Conservation (phyloP, 768 basidiomycete species). For the Macrolepiota albuminosa region DNA sequence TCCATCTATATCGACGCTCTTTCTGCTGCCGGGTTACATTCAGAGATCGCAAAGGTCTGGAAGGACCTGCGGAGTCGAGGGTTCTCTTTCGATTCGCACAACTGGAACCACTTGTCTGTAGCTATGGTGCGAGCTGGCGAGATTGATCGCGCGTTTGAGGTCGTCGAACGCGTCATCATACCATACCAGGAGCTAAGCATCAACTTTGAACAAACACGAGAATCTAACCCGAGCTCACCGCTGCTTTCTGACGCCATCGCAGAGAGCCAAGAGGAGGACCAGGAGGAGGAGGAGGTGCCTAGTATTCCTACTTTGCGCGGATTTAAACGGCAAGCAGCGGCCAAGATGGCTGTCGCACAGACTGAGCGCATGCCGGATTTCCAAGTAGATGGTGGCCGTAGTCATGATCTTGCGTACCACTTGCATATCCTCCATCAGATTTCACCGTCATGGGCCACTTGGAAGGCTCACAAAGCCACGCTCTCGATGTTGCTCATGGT, state of each 20-base stretch:
- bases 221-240: slow-evolving; percentile 32
- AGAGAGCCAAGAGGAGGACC: background rate
- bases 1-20: slow-evolving; percentile 80
- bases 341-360: slow-evolving; percentile 13
- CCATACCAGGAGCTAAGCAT: slow-evolving; percentile 40
- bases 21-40: slow-evolving; percentile 57
- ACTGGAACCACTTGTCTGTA: slow-evolving; percentile 84
- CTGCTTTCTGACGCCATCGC: slow-evolving; percentile 31
- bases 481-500: slow-evolving; percentile 43
- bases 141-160: slow-evolving; percentile 76
- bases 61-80: slow-evolving; percentile 52
- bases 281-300: slow-evolving; percentile 17
- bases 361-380: slow-evolving; percentile 12
- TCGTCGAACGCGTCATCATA: slow-evolving; percentile 74
- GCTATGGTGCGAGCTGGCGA: slow-evolving; percentile 79
- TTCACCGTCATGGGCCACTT: slow-evolving; percentile 58
- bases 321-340: slow-evolving; percentile 18
- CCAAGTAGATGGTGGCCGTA: slow-evolving; percentile 12
- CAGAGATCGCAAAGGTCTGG: slow-evolving; percentile 65
- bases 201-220: slow-evolving; percentile 20
- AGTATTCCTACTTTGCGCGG: slow-evolving; percentile 25
- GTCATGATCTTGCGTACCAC: slow-evolving; percentile 50
- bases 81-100: slow-evolving; percentile 80
- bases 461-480: slow-evolving; percentile 57
- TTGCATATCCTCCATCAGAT: slow-evolving; percentile 59